These are phyloP conservation scores for Fusarium staphyleae DNA, from an alignment of 2,329 filamentous ascomycete genomes.

Conservation along the genomic window DNA sequence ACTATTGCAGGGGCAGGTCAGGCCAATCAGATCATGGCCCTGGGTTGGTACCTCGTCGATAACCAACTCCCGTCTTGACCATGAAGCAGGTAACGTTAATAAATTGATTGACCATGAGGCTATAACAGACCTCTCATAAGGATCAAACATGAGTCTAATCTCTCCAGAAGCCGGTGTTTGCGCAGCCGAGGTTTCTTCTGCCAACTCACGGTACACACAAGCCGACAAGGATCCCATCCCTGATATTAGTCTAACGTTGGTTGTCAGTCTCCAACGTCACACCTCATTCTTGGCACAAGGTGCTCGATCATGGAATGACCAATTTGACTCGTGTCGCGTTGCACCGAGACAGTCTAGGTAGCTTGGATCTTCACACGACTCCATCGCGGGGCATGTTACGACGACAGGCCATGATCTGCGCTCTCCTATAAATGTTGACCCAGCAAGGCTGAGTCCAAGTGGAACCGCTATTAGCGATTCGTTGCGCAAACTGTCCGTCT, in stretches of 20 bases:
- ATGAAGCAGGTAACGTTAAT: too few relatives aligned
- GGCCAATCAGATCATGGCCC: too few relatives aligned
- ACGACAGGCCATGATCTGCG: conserved; percentile 24
- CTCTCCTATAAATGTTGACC: conserved; percentile 8
- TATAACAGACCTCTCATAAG: too few relatives aligned
- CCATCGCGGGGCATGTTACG: conserved; percentile 13
- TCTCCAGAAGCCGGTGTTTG: too few relatives aligned
- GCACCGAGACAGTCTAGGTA: conserved; percentile 6
- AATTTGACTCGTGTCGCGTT: conserved; percentile 11
- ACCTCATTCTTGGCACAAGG: conserved; percentile 23
- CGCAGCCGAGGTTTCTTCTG: too few relatives aligned
- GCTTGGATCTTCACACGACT: background rate
- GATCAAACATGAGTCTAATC: too few relatives aligned
- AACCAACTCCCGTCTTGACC: too few relatives aligned
- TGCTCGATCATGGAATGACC: conserved; percentile 13
- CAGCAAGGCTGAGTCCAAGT: conserved; percentile 26
- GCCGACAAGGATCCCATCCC: conserved; percentile 16
- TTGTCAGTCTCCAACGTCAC: conserved; percentile 30
- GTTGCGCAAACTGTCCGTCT: conserved; percentile 33
- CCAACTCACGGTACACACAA: too few relatives aligned
- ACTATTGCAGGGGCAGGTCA: background rate
- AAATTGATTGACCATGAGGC: too few relatives aligned
- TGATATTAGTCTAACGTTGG: conserved; percentile 4
- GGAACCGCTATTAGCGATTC: conserved; percentile 20
- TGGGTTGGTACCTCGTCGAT: too few relatives aligned